Evolutionary conservation across 192 early-diverging fungal genomes (phyloP), one percentile per base, ranked within the genome.

Genomic region (Coemansia asiatica): DNA sequence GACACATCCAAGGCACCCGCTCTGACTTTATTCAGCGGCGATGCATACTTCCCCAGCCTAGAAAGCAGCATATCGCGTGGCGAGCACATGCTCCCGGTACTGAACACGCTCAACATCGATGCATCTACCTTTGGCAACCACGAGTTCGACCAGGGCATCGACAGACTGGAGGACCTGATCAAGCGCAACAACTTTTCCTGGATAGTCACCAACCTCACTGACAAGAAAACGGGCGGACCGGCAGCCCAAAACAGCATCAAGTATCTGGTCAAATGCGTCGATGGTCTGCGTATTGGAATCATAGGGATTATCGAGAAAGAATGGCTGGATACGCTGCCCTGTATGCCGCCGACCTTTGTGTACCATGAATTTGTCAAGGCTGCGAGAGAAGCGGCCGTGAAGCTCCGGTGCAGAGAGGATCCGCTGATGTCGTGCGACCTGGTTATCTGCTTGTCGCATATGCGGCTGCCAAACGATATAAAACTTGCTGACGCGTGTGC

Each of bases 61-160:
- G 88, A 90, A 60, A 86, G 86, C 58, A 84, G 83, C 56, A 79
- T 90, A 19, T 87, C 87, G 12, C 79, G 83, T 57, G 88, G 88
- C 16, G 60, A 68, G 40, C 88, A 90, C 44, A 88, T 90, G 86
- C 81, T 83, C 1, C 84, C 84, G 0, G 73, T 87, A 0, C 57
- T 91, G 18, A 91, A 90, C 64, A 47, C 62, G n/a, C 72, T 90
- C 9, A 65, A 66, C 15, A 83, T 91, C 25, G 82, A 87, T 25
- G 88, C 80, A 2, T 72, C 89, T 4, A 83, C 82, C 22, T 64
- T 85, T 25, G 90, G 90, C n/a, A 91, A 91, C 82, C 90, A 89
- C 74, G 88, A 89, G 72, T 89, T 89, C 76, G 89, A 91, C 73
- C 89, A 88, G 50, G 90, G 90, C 5, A 60, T 88, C 1, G 82